Percentiles rank a stretch among this genome's conserved stretches.
These are phyloP conservation scores for Hericium coralloides DNA, from an alignment of 768 basidiomycete genomes.

Conservation along the genomic window DNA sequence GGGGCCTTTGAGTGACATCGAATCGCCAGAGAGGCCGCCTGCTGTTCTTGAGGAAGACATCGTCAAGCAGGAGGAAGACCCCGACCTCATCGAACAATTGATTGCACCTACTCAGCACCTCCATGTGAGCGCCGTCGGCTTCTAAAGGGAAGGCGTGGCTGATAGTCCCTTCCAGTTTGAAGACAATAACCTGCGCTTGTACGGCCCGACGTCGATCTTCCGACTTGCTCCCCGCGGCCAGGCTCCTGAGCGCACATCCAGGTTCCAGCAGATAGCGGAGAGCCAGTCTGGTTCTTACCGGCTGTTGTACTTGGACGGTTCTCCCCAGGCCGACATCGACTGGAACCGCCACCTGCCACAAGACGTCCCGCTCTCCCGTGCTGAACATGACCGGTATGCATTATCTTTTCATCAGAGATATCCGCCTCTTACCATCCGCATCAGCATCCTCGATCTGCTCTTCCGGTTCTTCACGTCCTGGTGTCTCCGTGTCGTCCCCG, in stretches of 20 bases:
- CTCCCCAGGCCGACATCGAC: constrained; percentile 15
- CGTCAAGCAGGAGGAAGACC: constrained; percentile 3
- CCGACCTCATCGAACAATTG: constrained; percentile 3
- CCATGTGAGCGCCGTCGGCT: background rate
- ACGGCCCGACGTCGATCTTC: constrained; percentile 8
- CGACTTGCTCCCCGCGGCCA: background rate
- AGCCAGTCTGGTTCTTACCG: background rate
- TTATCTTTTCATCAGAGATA: background rate
- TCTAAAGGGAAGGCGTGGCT: constrained; percentile 1
- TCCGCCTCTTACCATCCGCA: background rate
- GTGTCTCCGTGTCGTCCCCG: constrained; percentile 31
- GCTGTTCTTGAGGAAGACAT: background rate
- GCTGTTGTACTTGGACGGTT: background rate
- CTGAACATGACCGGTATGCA: constrained; percentile 21
- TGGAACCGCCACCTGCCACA: constrained; percentile 23
- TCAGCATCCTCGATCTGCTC: constrained; percentile 28
- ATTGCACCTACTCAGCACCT: constrained; percentile 5
- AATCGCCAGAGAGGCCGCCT: too few species aligned
- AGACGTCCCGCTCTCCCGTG: constrained; percentile 20
- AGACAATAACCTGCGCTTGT: background rate
- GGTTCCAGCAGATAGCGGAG: background rate
- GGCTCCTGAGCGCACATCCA: background rate
- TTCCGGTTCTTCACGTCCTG: constrained; percentile 33
- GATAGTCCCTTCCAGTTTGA: background rate
- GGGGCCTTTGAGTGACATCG: too few species aligned